Evolutionary conservation across 2,329 filamentous ascomycete genomes (phyloP), one percentile per base, ranked within the genome.

Genomic region (Lecanicillium sp.): DNA sequence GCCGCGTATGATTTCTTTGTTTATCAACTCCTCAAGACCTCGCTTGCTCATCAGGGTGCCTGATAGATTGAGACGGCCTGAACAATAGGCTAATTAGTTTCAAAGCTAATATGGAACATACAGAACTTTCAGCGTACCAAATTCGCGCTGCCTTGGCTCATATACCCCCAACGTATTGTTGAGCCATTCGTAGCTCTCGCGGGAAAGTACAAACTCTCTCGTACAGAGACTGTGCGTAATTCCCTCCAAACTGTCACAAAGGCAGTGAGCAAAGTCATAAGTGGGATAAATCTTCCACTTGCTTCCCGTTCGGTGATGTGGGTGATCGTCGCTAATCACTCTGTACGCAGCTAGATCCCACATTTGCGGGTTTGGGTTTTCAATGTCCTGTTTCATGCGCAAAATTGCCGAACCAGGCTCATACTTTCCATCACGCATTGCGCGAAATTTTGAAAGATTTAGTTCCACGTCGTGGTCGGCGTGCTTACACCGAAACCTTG

Each of bases 271-370:
- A 56, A 94, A 94, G 58, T 95, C 89, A 54, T 95, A 95, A 5
- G 42, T 44, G 9, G 42, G 42, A 29, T 34, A 44, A 19, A 44
- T 42, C 31, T 42, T 41, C 42, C 42, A 44, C 13, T 41, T 30
- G n/a, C n/a, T n/a, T 46, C 75, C 68, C 20, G 85, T 85, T 0
- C 85, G 76, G 60, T 86, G 78, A 57, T 94, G 87, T 31, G 79
- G 72, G 45, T 70, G 70, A 42, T 75, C 64, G 32, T 85, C 79
- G 51, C 82, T 75, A 44, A 18, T 14, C 12, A 96, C 81, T 44
- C 90, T 78, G 61, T 95, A 96, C n/a, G 90, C 90, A 2, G 85
- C 85, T 38, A 94, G 64, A 68, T 96, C 90, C 90, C 89, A 95
- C 84, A 95, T 89, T 61, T 94, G 86, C 5, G 89, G 88, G 58